A percentile compares a stretch with the other conserved stretches of the same genome.
These are phyloP conservation scores for Fusarium verticillioides DNA, from an alignment of 2,329 filamentous ascomycete genomes.

Conservation along the genomic window DNA sequence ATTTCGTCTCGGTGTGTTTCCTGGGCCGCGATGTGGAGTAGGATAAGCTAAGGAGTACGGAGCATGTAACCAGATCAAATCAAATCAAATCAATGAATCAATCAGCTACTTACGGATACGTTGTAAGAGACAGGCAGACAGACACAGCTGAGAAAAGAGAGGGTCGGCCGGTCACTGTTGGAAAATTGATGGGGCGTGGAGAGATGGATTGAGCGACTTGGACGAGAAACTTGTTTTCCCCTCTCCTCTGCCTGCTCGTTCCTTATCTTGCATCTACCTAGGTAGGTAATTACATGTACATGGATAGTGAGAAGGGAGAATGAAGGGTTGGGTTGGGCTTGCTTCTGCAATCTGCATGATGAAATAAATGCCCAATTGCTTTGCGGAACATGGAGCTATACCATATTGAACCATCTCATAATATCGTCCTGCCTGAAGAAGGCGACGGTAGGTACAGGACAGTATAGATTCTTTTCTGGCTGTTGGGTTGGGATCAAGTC, in stretches of 20 bases:
- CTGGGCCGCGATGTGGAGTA: constrained; percentile 18
- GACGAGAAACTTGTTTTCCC: constrained; percentile 19
- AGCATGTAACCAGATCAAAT: background rate
- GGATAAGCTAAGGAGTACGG: background rate
- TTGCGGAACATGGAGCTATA: background rate
- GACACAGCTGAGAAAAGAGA: constrained; percentile 12
- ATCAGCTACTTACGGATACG: background rate
- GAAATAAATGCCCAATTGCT: constrained; percentile 10
- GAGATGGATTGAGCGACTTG: constrained; percentile 1
- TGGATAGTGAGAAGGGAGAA: background rate
- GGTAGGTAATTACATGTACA: background rate
- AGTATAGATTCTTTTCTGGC: background rate
- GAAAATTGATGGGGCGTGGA: constrained; percentile 16
- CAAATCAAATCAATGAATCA: constrained; percentile 6
- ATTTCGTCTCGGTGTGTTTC: constrained; percentile 1
- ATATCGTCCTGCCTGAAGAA: background rate
- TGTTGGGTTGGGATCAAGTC: background rate
- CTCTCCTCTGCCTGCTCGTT: background rate
- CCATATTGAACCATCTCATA: constrained; percentile 6
- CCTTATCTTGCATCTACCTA: background rate
- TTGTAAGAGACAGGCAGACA: background rate
- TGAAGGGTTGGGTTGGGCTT: background rate
- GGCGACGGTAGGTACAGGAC: background rate
- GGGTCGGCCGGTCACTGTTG: constrained; percentile 8
- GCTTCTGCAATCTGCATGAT: constrained; percentile 7